These are phyloP conservation scores for Dimocarpus longan DNA, from an alignment of 345 rosid genomes.

Conservation along the genomic window DNA sequence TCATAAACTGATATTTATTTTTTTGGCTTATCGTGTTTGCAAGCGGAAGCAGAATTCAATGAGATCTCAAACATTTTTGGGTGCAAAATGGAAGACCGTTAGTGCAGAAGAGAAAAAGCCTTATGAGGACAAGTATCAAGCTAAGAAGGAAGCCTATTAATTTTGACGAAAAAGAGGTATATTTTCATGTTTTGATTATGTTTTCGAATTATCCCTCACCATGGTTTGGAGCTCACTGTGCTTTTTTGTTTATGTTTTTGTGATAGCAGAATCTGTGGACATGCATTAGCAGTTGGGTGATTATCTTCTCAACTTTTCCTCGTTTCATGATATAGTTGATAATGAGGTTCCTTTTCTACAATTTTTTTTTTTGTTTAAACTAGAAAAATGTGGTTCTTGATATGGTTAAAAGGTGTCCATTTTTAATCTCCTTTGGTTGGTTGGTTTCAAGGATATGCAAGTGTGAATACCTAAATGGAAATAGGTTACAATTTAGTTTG, in stretches of 20 bases:
- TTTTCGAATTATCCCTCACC: slow-evolving; percentile 3
- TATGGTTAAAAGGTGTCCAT: background rate
- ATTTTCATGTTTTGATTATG: slow-evolving; percentile 10
- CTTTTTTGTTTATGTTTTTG: slow-evolving; percentile 33
- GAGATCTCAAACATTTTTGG: slow-evolving; percentile 69
- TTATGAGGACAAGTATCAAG: slow-evolving; percentile 78
- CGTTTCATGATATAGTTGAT: slow-evolving; percentile 20
- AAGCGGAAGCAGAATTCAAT: slow-evolving; percentile 83
- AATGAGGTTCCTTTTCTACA: slow-evolving; percentile 9
- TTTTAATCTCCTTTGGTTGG: background rate
- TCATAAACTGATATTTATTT: background rate
- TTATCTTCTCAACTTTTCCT: slow-evolving; percentile 30
- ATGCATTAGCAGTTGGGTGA: slow-evolving; percentile 84
- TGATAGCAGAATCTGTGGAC: slow-evolving; percentile 41
- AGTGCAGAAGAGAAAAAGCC: slow-evolving; percentile 86
- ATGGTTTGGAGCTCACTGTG: slow-evolving; percentile 37
- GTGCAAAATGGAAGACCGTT: slow-evolving; percentile 77
- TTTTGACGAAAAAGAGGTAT: slow-evolving; percentile 76
- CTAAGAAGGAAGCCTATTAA: slow-evolving; percentile 37
- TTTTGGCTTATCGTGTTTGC: slow-evolving; percentile 6
- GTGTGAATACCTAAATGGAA: background rate
- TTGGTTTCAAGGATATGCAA: background rate
- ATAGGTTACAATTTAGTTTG: too few relatives aligned
- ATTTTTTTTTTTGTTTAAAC: background rate
- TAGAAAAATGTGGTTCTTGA: background rate